Evolutionary conservation across 805 yeast genomes (phyloP).

Genomic region (Lipomyces anomalus): DNA sequence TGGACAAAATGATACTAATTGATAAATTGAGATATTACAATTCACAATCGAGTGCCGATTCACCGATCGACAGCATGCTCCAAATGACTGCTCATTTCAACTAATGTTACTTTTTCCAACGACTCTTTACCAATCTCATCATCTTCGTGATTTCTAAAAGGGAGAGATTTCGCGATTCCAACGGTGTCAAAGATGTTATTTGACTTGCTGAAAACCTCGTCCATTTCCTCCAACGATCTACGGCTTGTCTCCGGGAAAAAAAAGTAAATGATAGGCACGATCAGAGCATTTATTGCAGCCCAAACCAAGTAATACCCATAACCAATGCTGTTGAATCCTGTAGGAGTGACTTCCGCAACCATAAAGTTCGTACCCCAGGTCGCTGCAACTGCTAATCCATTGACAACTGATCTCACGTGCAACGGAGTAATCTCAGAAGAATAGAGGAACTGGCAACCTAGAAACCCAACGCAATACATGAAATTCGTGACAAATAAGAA

Average conservation of each 20-base stretch:
- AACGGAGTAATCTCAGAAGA: constrained; percentile 57
- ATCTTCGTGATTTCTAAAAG: too few species aligned
- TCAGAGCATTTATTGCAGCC: constrained; percentile 47
- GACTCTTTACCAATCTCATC: too few species aligned
- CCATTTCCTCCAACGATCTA: constrained; percentile 53
- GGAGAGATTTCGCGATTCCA: constrained; percentile 4
- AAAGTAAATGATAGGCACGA: constrained; percentile 39
- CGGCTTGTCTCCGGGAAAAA: constrained; percentile 63
- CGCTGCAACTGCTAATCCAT: constrained; percentile 48
- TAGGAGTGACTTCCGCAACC: constrained; percentile 53
- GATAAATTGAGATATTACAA: too few species aligned
- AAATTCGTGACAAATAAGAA: constrained; percentile 23
- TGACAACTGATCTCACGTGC: constrained; percentile 47
- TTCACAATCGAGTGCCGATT: too few species aligned
- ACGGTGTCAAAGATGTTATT: constrained; percentile 12
- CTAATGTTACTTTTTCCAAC: too few species aligned
- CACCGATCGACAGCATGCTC: too few species aligned
- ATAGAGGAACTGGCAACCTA: constrained; percentile 42
- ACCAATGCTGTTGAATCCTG: constrained; percentile 43
- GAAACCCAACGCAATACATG: constrained; percentile 18
- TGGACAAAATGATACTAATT: too few species aligned
- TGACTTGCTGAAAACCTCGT: constrained; percentile 28
- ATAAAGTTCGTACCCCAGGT: constrained; percentile 57
- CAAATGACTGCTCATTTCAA: too few species aligned
- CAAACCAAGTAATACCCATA: constrained; percentile 59